Evolutionary conservation across 2,329 filamentous ascomycete genomes (phyloP), one percentile per base, ranked within the genome.

Genomic region (Colletotrichum sp.): DNA sequence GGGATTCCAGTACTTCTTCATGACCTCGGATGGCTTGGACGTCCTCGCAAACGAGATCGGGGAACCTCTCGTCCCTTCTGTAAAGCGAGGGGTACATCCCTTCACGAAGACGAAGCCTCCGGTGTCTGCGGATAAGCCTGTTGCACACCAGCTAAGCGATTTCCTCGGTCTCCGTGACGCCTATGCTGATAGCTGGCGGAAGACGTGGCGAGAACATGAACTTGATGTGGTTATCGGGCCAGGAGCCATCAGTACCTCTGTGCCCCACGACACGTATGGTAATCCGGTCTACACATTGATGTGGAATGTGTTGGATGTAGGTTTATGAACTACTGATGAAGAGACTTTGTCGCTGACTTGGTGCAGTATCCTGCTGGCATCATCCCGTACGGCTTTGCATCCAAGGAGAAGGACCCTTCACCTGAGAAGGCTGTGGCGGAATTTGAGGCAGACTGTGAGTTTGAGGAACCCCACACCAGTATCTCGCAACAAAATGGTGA

Each of bases 151-250:
- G 24, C 80, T 88, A 7, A 85, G 84, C 67, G 83, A 84, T 13
- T 80, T 90, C 70, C 85, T 88, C 61, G 80, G 84, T 18, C 82
- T 84, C 66, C 66, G 70, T 3, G 66, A 67, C 10, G 67, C 78
- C 8, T 79, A 79, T 87, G 43, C 81, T 7, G 82, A 85, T 21
- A 79, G 76, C 1, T 91, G 86, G 83, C 84, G 87, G 18, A 82
- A 83, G 43, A 56, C 84, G 1, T 86, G 88, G 80, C 80, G 83
- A 2, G 80, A 85, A 21, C 79, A 89, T 21, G 79, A 83, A 9
- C 80, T 92, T 6, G 90, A 92, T 80, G 87, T 86, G 0, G 80
- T 91, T 1, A 67, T 92, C n/a, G 85, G 84, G 68, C 85, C 88
- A 5, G 84, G 85, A 5, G 86, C 89, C 8, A 87, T 89, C 77